Evolutionary conservation across 2,329 filamentous ascomycete species (phyloP), one percentile per base, ranked within the genome.

Genomic region (Oidium heveae): DNA sequence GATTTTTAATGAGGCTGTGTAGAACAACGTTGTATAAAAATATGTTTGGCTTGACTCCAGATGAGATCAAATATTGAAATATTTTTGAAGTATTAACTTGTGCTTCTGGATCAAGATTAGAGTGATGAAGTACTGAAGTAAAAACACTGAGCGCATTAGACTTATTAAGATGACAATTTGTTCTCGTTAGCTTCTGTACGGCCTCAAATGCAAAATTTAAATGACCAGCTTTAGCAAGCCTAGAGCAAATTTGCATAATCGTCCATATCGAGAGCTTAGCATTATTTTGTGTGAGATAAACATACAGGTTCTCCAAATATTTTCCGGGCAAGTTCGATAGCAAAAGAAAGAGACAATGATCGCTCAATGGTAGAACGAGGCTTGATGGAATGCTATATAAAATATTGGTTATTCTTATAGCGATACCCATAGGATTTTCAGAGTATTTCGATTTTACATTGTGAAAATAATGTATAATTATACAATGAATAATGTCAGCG

Each of bases 1-100:
- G 74, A n/a, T 72, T 75, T 56, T 78, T 70, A 61, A 83, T 76
- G 16, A 87, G 77, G 56, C 86, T 84, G 41, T 78, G 73, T 55
- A 95, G 75, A 56, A 86, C 68, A 47, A 82, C 72, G 16, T 82
- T 83, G 62, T 82, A 77, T 12, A 73, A 72, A 55, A 78, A 68
- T 15, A 76, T 67, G 58, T 84, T 82, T 24, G 83, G 77, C 20
- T 70, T 68, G 51, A 84, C 68, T 1, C 81, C 82, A n/a, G 73
- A 66, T 20, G 74, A 68, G 12, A 82, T 65, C 53, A 87, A 70
- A 9, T 68, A 65, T 54, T 74, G 68, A 22, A 81, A 73, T 5
- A 81, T 68, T 5, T 71, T 66, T 10, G 75, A 70, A 28, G 73
- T 74, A 20, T 71, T 69, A n/a, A 71, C 66, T 39, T 70, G 65